A percentile compares a stretch with the other conserved stretches of the same genome.
Evolutionary conservation across 1,284 basidiomycete genomes (phyloP).

Genomic region (Pseudozyma flocculosa): DNA sequence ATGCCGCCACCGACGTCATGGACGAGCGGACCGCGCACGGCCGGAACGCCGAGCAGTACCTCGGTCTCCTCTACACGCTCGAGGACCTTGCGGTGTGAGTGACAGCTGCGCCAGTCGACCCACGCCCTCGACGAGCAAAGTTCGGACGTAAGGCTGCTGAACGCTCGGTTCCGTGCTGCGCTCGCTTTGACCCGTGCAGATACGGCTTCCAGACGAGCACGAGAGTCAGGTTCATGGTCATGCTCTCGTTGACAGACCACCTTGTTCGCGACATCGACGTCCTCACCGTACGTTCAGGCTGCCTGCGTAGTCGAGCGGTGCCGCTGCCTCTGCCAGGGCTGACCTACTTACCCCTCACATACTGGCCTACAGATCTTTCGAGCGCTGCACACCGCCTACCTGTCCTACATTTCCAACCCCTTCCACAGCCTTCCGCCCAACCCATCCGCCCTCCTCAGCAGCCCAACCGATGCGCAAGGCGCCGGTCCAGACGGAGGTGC

Average conservation of each 20-base stretch:
- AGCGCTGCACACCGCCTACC: conserved; percentile 57
- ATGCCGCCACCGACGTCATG: conserved; percentile 56
- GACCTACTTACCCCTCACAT: neutral
- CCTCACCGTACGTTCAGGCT: conserved; percentile 34
- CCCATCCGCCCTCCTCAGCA: conserved; percentile 2
- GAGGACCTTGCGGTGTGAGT: conserved; percentile 55
- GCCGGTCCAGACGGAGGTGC: neutral
- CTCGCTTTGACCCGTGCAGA: too few species aligned
- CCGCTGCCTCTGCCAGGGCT: neutral
- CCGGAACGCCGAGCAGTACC: conserved; percentile 53
- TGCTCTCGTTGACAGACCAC: conserved; percentile 53
- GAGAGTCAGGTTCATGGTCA: conserved; percentile 52
- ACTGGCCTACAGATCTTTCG: conserved; percentile 45
- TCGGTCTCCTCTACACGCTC: conserved; percentile 57
- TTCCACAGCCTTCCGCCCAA: conserved; percentile 40
- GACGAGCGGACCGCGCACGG: conserved; percentile 51
- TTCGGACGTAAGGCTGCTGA: too few species aligned
- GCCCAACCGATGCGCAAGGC: conserved; percentile 10
- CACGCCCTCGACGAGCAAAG: too few species aligned
- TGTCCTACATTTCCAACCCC: conserved; percentile 56
- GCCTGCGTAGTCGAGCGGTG: conserved; percentile 1
- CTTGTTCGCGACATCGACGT: conserved; percentile 57
- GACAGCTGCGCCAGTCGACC: too few species aligned
- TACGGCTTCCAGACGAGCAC: conserved; percentile 59
- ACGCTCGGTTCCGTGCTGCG: too few species aligned